These are phyloP conservation scores for Prunus mongolica DNA, from an alignment of 306 rosid genomes.

Conservation along the genomic window DNA sequence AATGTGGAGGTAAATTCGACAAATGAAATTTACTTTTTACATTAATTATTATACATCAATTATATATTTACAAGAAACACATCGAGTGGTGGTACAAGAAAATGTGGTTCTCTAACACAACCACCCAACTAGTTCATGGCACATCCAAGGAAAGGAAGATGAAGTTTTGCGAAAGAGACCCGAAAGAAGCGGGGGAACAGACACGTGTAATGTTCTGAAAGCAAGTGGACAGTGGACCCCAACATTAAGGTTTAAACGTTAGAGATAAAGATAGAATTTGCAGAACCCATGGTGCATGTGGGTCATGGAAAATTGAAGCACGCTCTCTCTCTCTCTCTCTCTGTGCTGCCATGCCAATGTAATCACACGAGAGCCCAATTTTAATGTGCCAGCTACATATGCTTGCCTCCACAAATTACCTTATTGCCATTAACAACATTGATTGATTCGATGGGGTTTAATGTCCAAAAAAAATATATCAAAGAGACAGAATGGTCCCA, in stretches of 20 bases:
- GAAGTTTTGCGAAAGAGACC: constrained; percentile 28
- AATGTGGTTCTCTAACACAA: no score
- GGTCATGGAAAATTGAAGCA: constrained; percentile 62
- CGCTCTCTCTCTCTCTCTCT: constrained; percentile 7
- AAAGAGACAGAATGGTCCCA: background rate
- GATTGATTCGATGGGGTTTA: background rate
- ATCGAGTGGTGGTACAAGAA: no score
- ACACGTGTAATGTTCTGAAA: constrained; percentile 40
- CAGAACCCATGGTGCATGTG: constrained; percentile 57
- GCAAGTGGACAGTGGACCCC: constrained; percentile 36
- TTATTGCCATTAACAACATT: background rate
- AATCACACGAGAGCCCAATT: constrained; percentile 25
- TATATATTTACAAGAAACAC: no score
- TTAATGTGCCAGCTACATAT: constrained; percentile 36
- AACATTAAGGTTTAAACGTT: constrained; percentile 25
- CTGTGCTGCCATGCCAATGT: background rate
- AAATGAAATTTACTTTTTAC: no score
- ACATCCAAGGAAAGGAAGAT: background rate
- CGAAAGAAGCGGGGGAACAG: constrained; percentile 52
- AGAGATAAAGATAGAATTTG: constrained; percentile 42
- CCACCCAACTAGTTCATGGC: background rate
- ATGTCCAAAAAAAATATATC: background rate
- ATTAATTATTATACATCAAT: no score
- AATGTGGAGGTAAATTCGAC: no score
- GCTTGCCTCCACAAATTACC: background rate